Conservation (phyloP, 129 eudicot species). For the Ambrosia artemisiifolia region DNA sequence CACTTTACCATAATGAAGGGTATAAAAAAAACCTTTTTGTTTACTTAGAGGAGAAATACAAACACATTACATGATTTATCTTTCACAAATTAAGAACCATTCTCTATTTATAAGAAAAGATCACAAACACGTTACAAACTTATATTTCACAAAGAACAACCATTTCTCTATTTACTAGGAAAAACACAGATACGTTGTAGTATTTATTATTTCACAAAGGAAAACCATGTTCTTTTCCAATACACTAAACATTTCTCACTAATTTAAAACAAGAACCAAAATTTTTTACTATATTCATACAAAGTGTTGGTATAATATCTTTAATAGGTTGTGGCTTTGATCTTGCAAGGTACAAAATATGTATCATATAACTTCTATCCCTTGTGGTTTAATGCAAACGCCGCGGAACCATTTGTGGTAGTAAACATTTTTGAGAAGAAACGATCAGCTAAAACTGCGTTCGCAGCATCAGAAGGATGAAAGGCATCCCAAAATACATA, state of each 20-base stretch:
- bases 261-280: not conserved
- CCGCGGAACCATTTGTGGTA: constrained; percentile 21
- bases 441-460: constrained; percentile 61
- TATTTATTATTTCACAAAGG: not conserved
- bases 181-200: too few species aligned
- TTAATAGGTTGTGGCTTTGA: not conserved
- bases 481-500: constrained; percentile 93
- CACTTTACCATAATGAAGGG: too few species aligned
- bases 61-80: too few species aligned
- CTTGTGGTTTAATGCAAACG: constrained; percentile 5
- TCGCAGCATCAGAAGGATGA: constrained; percentile 95
- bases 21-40: too few species aligned
- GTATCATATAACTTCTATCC: not conserved
- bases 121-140: too few species aligned
- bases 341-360: not conserved
- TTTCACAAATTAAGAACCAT: too few species aligned
- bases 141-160: too few species aligned
- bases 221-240: not conserved
- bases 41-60: too few species aligned
- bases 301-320: not conserved
- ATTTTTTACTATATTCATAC: not conserved
- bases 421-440: constrained; percentile 50
- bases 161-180: too few species aligned
- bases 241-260: not conserved
- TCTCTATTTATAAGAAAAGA: too few species aligned